Evolutionary conservation across 306 rosid genomes (phyloP).

Genomic region (Cajanus cajan): DNA sequence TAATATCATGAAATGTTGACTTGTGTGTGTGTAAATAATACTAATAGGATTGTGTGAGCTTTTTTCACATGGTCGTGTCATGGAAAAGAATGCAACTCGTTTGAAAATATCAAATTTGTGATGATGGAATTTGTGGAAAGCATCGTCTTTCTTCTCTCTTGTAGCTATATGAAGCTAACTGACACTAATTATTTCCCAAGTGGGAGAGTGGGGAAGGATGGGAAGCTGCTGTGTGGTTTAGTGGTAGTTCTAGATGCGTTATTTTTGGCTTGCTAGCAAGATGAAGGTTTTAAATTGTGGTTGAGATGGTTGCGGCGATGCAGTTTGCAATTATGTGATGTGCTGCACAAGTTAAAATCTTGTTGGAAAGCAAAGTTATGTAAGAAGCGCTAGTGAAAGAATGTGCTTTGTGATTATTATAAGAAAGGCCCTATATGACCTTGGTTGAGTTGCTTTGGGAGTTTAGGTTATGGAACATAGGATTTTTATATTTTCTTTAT

Average conservation of each 20-base stretch:
- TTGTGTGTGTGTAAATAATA: conserved; percentile 4
- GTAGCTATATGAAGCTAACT: background rate
- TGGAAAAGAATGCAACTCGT: background rate
- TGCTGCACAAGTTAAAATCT: background rate
- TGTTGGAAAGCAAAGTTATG: background rate
- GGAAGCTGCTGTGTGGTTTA: background rate
- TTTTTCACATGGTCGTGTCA: background rate
- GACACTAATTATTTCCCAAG: background rate
- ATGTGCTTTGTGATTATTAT: background rate
- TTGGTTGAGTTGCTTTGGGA: background rate
- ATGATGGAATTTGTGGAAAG: background rate
- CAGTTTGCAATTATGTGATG: background rate
- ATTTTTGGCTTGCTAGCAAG: too few species aligned
- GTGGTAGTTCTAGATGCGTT: background rate
- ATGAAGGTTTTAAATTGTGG: background rate
- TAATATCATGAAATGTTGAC: background rate
- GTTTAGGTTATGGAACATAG: too few species aligned
- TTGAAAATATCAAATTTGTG: background rate
- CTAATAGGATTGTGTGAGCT: background rate
- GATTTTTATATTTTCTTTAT: too few species aligned
- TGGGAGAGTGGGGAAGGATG: background rate
- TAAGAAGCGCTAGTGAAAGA: background rate
- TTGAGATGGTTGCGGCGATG: background rate
- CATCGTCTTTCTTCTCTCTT: background rate
- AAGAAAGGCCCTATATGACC: background rate